Conservation (phyloP, 139 green algal species). For the Limnomonas spitsbergensis region DNA sequence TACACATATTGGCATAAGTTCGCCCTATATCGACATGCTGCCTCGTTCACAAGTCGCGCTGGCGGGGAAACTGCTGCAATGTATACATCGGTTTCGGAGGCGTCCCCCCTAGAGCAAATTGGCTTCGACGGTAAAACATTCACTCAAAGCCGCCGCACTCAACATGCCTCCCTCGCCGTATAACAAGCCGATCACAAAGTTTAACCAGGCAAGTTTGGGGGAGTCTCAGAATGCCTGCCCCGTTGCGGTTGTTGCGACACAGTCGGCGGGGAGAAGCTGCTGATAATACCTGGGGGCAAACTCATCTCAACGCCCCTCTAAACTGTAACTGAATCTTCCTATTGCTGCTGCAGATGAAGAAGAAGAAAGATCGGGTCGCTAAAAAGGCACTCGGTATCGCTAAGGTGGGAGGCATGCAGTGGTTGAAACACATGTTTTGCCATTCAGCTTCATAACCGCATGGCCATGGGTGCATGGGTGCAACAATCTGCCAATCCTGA, state of each 20-base stretch:
- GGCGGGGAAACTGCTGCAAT: too few species aligned
- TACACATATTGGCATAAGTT: not conserved
- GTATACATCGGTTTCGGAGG: too few species aligned
- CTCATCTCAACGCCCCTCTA: too few species aligned
- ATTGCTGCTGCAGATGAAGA: not conserved
- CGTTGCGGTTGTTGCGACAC: too few species aligned
- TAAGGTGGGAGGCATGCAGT: not conserved
- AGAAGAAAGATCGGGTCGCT: not conserved
- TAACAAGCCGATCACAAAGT: constrained; percentile 1
- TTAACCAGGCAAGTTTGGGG: not conserved
- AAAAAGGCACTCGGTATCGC: not conserved
- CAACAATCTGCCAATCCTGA: not conserved
- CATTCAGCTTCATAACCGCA: too few species aligned
- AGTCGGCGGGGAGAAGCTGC: not conserved
- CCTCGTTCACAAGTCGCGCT: too few species aligned
- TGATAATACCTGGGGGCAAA: not conserved
- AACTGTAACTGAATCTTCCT: not conserved
- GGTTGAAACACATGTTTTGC: too few species aligned
- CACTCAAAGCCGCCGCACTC: too few species aligned
- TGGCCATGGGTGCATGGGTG: not conserved
- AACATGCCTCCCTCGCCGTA: not conserved
- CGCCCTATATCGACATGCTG: not conserved
- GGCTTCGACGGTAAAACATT: too few species aligned
- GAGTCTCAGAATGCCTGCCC: not conserved
- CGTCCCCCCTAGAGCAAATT: too few species aligned